Conservation (phyloP, 2,329 filamentous ascomycete species). For the Colletotrichum cuscutae region DNA sequence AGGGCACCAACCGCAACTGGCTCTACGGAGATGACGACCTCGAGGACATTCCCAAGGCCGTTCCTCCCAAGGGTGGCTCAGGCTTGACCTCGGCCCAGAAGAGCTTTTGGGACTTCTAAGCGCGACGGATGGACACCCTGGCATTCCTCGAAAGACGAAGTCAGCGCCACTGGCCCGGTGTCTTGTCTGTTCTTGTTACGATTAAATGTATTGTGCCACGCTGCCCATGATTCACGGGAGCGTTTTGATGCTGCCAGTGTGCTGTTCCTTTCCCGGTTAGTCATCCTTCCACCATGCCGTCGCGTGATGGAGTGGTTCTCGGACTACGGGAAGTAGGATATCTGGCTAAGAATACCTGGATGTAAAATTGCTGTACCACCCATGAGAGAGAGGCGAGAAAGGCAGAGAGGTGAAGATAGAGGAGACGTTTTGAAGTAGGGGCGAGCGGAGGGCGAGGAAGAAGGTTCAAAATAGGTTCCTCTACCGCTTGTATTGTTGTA, state of each 20-base stretch:
- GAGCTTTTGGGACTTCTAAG: slow-evolving; percentile 61
- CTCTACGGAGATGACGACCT: slow-evolving; percentile 64
- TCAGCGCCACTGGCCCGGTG: not conserved
- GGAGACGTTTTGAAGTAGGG: slow-evolving; percentile 20
- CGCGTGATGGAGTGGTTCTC: too few relatives aligned
- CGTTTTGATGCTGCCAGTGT: slow-evolving; percentile 22
- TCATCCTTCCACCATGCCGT: not conserved
- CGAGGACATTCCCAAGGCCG: slow-evolving; percentile 44
- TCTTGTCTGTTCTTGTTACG: slow-evolving; percentile 37
- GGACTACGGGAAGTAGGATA: not conserved
- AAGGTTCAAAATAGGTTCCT: slow-evolving; percentile 8
- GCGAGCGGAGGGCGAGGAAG: not conserved
- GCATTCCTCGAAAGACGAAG: slow-evolving; percentile 16
- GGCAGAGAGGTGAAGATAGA: not conserved
- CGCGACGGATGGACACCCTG: not conserved
- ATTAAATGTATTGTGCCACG: slow-evolving; percentile 43
- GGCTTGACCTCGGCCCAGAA: slow-evolving; percentile 44
- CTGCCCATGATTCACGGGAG: slow-evolving; percentile 47
- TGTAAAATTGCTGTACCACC: slow-evolving; percentile 16
- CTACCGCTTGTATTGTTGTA: slow-evolving; percentile 21
- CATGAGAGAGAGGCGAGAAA: not conserved
- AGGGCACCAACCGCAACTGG: slow-evolving; percentile 66
- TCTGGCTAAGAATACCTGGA: slow-evolving; percentile 3
- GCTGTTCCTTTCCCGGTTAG: slow-evolving; percentile 27
- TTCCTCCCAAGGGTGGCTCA: slow-evolving; percentile 50